These are phyloP conservation scores for Mucor circinelloides DNA, from an alignment of 371 early-diverging fungal species.

Conservation along the genomic window DNA sequence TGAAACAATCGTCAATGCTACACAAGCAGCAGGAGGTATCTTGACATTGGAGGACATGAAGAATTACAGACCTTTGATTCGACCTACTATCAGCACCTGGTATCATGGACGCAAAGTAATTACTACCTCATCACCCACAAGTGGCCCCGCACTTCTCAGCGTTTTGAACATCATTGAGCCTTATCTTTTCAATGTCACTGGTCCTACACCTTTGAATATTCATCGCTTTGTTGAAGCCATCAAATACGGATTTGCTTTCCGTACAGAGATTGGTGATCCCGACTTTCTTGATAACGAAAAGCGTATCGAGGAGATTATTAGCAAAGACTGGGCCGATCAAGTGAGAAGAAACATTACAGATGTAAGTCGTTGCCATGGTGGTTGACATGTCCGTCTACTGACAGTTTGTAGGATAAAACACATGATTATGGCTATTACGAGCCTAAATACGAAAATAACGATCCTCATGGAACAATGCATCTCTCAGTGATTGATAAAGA, in stretches of 20 bases:
- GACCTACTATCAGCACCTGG: constrained; percentile 61
- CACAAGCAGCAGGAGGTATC: constrained; percentile 77
- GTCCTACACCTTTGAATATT: constrained; percentile 55
- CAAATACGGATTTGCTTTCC: constrained; percentile 88
- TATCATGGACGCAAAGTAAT: constrained; percentile 79
- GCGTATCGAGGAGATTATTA: constrained; percentile 62
- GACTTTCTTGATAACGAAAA: constrained; percentile 56
- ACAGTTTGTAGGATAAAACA: constrained; percentile 29
- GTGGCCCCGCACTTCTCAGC: constrained; percentile 81
- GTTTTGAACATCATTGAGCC: constrained; percentile 91
- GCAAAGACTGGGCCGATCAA: constrained; percentile 68
- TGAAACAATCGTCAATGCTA: constrained; percentile 71
- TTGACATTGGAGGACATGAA: constrained; percentile 82
- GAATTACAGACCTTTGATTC: constrained; percentile 65
- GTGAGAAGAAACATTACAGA: constrained; percentile 77
- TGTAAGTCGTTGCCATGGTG: constrained; percentile 21
- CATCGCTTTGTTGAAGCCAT: constrained; percentile 90
- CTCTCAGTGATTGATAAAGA: constrained; percentile 87
- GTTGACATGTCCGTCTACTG: background rate
- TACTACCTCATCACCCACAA: constrained; percentile 75
- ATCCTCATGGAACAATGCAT: constrained; percentile 97
- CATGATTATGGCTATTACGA: constrained; percentile 69
- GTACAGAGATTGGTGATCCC: constrained; percentile 86
- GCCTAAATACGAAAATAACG: constrained; percentile 73
- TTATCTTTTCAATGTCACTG: constrained; percentile 63